Conservation (phyloP, 2,329 filamentous ascomycete species). For the Calonectria multiphialidica region DNA sequence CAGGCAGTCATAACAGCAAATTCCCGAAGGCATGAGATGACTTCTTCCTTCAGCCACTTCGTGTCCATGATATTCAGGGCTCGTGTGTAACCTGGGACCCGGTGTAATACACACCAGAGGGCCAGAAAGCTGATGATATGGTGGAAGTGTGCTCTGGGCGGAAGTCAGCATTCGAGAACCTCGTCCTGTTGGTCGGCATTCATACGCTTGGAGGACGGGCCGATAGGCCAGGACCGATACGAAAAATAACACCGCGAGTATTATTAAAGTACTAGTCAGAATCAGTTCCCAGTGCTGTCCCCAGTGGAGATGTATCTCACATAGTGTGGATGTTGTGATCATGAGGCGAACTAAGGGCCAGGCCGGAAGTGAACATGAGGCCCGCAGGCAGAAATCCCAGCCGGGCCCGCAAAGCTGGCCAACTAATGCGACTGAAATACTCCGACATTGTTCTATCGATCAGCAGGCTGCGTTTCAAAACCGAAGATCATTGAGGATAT, state of each 20-base stretch:
- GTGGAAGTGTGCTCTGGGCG: constrained; percentile 32
- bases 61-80: constrained; percentile 7
- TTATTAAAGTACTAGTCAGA: constrained; percentile 20
- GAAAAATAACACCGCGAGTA: constrained; percentile 29
- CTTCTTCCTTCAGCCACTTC: constrained; percentile 8
- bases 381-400: constrained; percentile 28
- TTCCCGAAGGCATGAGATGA: constrained; percentile 27
- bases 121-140: constrained; percentile 20
- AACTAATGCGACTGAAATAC: neutral
- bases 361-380: constrained; percentile 29
- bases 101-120: constrained; percentile 20
- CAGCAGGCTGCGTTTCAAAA: neutral
- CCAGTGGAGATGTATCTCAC: constrained; percentile 23
- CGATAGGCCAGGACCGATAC: constrained; percentile 27
- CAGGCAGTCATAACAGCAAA: constrained; percentile 23
- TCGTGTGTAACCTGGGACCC: neutral
- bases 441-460: neutral
- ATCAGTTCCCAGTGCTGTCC: constrained; percentile 21
- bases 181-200: constrained; percentile 10
- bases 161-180: constrained; percentile 28
- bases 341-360: constrained; percentile 29
- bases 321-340: constrained; percentile 24
- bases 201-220: constrained; percentile 35
- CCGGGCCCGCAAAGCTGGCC: constrained; percentile 14
- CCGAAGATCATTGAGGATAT: neutral